Base-by-base conservation (phyloP, 1,284 basidiomycete genomes). In the Mycena sp. region DNA sequence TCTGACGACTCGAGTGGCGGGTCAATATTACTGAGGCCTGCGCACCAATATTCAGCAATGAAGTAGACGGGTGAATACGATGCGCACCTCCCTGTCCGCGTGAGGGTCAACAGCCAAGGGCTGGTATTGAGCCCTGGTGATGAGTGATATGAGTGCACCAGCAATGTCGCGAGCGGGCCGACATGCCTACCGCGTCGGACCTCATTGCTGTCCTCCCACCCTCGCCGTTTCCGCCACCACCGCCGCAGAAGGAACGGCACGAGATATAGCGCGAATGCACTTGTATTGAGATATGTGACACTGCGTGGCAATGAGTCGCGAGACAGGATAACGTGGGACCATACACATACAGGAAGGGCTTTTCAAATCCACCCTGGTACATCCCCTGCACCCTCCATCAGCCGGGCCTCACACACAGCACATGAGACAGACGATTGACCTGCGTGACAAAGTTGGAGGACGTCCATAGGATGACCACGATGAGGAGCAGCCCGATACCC, bases 211-310 rank as follows among this genome's bases (percentile, higher is more conserved):
- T 48, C 32, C 32, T 52, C 44, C 68, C 59, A 26, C 56, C 43
- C 25, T 58, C 63, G 61, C 68, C 66, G 72, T 49, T 61, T 60
- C 60, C 75, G 71, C 59, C 73, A 73, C 66, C 76, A 77, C 57
- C 83, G 82, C 61, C 76, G 76, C 41, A 88, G 70, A 48, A 82
- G 71, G 71, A 84, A 88, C 0, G 95, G 94, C 10, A 98, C 71
- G 26, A 99, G 87, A 78, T 99, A 99, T 19, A 97, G 71, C n/a
- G 89, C 81, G 75, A 98, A 99, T 10, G 92, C 85, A 60, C 94
- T 90, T 0, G 95, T 97, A 76, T 91, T 94, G 71, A 95, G 79
- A 71, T 95, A 98, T 2, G 95, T 98, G 46, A 95, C 84, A 52
- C 92, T 93, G 19, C 17, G 26, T 19, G 68, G 10, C 14, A n/a